Base-by-base conservation (phyloP, 768 basidiomycete genomes). In the Russula dissimulans region DNA sequence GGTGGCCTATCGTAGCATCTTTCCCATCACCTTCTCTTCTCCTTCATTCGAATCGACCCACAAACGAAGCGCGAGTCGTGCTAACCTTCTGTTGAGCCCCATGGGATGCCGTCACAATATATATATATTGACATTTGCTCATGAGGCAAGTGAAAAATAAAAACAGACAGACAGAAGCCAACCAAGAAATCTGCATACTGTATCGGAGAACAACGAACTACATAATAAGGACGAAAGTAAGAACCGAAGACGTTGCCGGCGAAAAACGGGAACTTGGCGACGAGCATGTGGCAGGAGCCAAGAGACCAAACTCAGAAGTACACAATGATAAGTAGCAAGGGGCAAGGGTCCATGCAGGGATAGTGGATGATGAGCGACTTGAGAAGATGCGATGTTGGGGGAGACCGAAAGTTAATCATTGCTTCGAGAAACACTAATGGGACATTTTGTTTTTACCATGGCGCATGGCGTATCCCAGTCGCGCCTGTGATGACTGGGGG, bases 391-490 rank as follows among this genome's bases (percentile, higher is more conserved):
- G 54, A 53, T 59, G 57, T 22, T 18, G 8, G 49, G 17, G 26
- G 26, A 29, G 34, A 22, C 18, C 15, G 31, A 52, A 17, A 31
- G 29, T 26, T 42, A 47, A 26, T 42, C 49, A 43, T 52, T 56
- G 38, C 47, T 52, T 18, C 31, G 45, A 53, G 43, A 26, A 52
- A 50, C 29, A 15, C 12, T 18, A 15, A 14, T 4, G 17, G 3
- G 36, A 1, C 4, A 26, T 26, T 26, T 26, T 26, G 22, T 38
- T 62, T 47, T 63, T 34, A 63, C 62, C 62, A 63, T 31, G 14
- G 41, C 17, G 62, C 59, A n/a, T 63, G 62, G 43, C 62, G 59
- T 26, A 63, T 63, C 42, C 62, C 62, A 17, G 62, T 56, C 36
- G 62, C 54, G 22, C 62, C 62, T 26, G 62, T 63, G 45, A 63